These are phyloP conservation scores for Kodamaea arcana DNA, from an alignment of 1,139 yeast genomes.

Conservation along the genomic window DNA sequence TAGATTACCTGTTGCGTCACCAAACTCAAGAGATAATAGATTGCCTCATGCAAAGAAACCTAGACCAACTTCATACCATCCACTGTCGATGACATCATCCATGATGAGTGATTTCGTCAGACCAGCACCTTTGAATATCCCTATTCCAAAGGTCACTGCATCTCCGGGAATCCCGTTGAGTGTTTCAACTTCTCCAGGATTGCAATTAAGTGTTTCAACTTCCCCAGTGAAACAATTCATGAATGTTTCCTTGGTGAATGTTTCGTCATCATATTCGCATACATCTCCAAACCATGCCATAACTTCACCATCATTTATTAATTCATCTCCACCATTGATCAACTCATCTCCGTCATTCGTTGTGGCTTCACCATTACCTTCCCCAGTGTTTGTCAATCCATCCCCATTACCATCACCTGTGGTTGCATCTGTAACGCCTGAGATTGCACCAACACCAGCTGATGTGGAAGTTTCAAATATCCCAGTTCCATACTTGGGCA, in stretches of 20 bases:
- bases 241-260: too few species aligned
- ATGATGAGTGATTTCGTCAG: slow-evolving; percentile 17
- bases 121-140: neutral
- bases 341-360: neutral
- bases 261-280: too few species aligned
- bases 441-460: too few species aligned
- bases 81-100: slow-evolving; percentile 46
- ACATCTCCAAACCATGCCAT: neutral
- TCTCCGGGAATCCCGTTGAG: neutral
- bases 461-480: neutral
- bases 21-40: slow-evolving; percentile 21
- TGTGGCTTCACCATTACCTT: neutral
- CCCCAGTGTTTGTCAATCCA: neutral
- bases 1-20: slow-evolving; percentile 8
- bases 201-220: too few species aligned
- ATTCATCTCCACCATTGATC: neutral
- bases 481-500: slow-evolving; percentile 14
- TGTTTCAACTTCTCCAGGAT: too few species aligned
- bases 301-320: neutral
- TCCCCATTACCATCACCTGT: slow-evolving; percentile 2
- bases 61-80: slow-evolving; percentile 80
- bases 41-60: slow-evolving; percentile 53
- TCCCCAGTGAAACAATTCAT: too few species aligned
- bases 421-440: neutral
- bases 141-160: neutral